Conservation (phyloP, 225 moss, liverwort and hornwort genomes). For the Asterella californica region DNA sequence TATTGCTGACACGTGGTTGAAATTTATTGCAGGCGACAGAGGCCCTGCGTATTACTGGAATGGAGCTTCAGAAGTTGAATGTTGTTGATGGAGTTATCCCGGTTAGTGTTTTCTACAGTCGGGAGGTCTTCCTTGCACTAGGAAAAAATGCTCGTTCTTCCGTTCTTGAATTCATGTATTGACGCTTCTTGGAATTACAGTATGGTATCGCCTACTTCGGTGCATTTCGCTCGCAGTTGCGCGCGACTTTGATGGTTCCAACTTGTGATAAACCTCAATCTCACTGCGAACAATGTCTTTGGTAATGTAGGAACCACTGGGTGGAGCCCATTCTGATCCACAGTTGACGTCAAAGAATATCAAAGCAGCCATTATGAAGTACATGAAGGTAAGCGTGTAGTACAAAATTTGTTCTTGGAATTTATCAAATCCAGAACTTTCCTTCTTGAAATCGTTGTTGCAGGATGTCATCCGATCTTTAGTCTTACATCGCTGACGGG, state of each 20-base stretch:
- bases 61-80: conserved; percentile 67
- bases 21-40: conserved; percentile 69
- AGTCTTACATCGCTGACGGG: no score
- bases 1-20: neutral
- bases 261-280: neutral
- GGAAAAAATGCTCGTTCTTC: neutral
- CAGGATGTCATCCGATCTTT: neutral
- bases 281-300: neutral
- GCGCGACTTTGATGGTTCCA: neutral
- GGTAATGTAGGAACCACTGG: conserved; percentile 70
- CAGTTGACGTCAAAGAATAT: conserved; percentile 74
- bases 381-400: conserved; percentile 59
- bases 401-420: neutral
- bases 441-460: neutral
- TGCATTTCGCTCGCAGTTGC: neutral
- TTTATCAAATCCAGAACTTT: neutral
- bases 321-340: conserved; percentile 94
- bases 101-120: conserved; percentile 38
- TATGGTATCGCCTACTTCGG: no score
- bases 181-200: neutral
- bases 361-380: conserved; percentile 73
- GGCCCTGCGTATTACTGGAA: conserved; percentile 84
- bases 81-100: conserved; percentile 94
- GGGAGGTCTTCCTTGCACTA: neutral
- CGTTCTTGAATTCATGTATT: neutral